Evolutionary conservation across 805 yeast species (phyloP).

Genomic region (Candida palmyrensis): DNA sequence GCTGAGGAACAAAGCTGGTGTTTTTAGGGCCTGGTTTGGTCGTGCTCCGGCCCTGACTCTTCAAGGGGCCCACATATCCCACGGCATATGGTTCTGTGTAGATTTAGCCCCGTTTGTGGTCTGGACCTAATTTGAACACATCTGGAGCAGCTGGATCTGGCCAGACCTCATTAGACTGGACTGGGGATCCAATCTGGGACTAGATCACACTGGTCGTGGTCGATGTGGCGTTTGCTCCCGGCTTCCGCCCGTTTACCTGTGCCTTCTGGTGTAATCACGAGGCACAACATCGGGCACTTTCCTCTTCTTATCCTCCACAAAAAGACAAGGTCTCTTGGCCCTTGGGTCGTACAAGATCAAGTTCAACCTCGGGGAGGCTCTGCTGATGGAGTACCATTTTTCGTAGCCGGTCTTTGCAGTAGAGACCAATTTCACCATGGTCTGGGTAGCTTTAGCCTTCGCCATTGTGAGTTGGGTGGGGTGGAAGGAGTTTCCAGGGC

Average conservation of each 20-base stretch:
- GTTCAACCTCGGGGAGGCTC: conserved; percentile 72
- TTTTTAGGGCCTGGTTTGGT: too few relatives aligned
- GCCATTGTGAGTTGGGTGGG: conserved; percentile 18
- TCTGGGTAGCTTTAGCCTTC: conserved; percentile 70
- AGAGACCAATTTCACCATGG: conserved; percentile 81
- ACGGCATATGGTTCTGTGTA: too few relatives aligned
- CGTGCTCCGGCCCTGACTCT: too few relatives aligned
- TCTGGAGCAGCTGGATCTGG: too few relatives aligned
- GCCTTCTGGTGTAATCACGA: conserved; percentile 29
- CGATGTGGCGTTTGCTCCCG: too few relatives aligned
- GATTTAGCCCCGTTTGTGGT: too few relatives aligned
- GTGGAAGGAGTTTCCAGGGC: not conserved
- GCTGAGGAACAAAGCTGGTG: too few relatives aligned
- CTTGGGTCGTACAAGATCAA: conserved; percentile 84
- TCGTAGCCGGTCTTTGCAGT: conserved; percentile 87
- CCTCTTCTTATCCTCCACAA: conserved; percentile 84
- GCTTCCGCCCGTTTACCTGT: conserved; percentile 11
- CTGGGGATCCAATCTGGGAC: not conserved
- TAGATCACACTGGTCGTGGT: too few relatives aligned
- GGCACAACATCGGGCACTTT: conserved; percentile 52
- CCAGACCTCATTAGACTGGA: not conserved
- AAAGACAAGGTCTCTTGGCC: conserved; percentile 86
- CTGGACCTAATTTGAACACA: too few relatives aligned
- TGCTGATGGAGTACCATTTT: conserved; percentile 74
- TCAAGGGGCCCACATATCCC: too few relatives aligned